These are phyloP conservation scores for Fusarium floridanum DNA, from an alignment of 2,329 filamentous ascomycete species.

Conservation along the genomic window DNA sequence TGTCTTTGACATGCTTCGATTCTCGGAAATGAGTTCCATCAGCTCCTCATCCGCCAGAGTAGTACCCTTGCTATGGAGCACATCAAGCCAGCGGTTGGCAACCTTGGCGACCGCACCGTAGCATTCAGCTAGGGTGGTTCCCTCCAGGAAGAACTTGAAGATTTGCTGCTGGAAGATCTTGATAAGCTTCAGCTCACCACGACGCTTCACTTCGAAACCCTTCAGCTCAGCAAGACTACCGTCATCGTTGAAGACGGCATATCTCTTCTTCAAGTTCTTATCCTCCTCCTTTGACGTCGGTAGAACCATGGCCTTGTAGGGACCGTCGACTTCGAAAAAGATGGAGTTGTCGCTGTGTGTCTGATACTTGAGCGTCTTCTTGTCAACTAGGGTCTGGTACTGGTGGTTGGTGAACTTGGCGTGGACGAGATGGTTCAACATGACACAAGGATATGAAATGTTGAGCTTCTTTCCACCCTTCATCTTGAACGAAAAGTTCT, in stretches of 20 bases:
- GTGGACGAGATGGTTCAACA: constrained; percentile 98
- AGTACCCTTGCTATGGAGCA: constrained; percentile 87
- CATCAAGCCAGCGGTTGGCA: constrained; percentile 96
- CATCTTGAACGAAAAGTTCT: constrained; percentile 94
- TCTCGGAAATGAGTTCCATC: constrained; percentile 99
- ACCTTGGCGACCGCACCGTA: constrained; percentile 94
- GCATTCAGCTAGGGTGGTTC: constrained; percentile 86
- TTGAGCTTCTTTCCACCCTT: constrained; percentile 96
- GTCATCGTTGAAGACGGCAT: constrained; percentile 98
- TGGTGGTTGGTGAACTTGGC: constrained; percentile 96
- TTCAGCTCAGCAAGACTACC: constrained; percentile 95
- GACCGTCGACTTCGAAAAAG: constrained; percentile 98
- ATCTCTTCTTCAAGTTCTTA: constrained; percentile 99
- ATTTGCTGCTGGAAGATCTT: constrained; percentile 99
- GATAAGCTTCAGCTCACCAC: constrained; percentile 98
- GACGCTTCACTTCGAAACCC: constrained; percentile 96
- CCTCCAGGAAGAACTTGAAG: constrained; percentile 99
- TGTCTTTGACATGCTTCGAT: constrained; percentile 97
- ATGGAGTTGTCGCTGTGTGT: constrained; percentile 99
- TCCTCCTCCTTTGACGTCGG: constrained; percentile 99
- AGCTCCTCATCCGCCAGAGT: constrained; percentile 96
- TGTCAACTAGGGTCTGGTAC: constrained; percentile 90
- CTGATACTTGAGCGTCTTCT: constrained; percentile 86
- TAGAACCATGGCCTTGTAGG: constrained; percentile 96
- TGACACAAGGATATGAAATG: constrained; percentile 98